Conservation (phyloP, 768 basidiomycete genomes). For the Lentinula edodes region DNA sequence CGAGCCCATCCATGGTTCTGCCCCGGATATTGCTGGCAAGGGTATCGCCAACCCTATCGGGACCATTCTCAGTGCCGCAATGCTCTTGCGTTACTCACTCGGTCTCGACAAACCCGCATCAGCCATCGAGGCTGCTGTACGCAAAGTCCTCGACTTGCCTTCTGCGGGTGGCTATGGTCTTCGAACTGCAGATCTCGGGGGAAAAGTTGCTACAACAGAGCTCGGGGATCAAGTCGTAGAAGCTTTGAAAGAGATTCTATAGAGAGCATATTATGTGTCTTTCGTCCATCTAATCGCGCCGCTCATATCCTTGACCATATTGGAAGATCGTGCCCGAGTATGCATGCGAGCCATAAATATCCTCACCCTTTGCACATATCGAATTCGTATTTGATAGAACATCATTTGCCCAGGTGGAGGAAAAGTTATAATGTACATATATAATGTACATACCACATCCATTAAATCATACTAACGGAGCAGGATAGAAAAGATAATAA, state of each 20-base stretch:
- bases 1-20: conserved; percentile 95
- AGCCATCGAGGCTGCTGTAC: conserved; percentile 86
- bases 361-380: too few species aligned
- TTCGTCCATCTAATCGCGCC: too few species aligned
- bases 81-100: conserved; percentile 93
- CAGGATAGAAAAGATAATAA: too few species aligned
- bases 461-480: too few species aligned
- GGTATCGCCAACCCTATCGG: conserved; percentile 94
- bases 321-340: too few species aligned
- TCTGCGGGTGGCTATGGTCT: conserved; percentile 68
- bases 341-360: too few species aligned
- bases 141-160: conserved; percentile 75
- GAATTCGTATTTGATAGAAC: too few species aligned
- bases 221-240: conserved; percentile 83
- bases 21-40: conserved; percentile 92
- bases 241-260: conserved; percentile 56
- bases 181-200: conserved; percentile 86
- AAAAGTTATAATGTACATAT: too few species aligned
- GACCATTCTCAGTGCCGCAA: conserved; percentile 89
- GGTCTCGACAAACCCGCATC: conserved; percentile 80
- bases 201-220: conserved; percentile 65
- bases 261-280: background rate
- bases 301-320: background rate
- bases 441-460: too few species aligned
- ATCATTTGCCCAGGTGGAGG: too few species aligned